phyloP scores from a whole-genome alignment of 164 flowering plant species.

The Piper longum region DNA sequence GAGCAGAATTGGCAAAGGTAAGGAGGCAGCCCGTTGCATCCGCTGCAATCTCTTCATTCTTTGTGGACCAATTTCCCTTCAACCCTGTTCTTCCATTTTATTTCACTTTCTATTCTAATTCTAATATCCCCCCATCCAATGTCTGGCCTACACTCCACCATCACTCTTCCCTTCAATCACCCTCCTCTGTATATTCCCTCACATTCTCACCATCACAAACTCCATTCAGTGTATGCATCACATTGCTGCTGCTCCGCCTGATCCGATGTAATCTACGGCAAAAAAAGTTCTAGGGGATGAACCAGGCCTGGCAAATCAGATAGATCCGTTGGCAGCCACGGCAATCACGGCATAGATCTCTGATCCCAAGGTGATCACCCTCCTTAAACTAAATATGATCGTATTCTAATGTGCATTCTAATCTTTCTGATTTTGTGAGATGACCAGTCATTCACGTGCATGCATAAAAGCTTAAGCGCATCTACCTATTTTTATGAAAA shows the following conservation, averaged over 20 bases:
- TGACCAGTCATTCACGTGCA: background rate
- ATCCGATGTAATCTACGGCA: background rate
- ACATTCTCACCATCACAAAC: background rate
- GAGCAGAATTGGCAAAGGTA: background rate
- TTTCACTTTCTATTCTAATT: background rate
- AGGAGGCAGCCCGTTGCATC: background rate
- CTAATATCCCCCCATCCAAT: background rate
- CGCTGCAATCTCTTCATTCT: no score
- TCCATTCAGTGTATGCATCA: no score
- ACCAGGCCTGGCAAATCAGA: conserved; percentile 3
- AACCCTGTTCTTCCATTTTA: conserved; percentile 2
- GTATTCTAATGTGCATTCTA: no score
- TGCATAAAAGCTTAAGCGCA: no score
- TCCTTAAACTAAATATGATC: no score
- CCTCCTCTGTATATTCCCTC: background rate
- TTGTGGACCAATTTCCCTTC: background rate
- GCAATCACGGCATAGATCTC: background rate
- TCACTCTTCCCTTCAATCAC: no score
- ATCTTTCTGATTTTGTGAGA: background rate
- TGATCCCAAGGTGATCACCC: no score
- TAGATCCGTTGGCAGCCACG: background rate
- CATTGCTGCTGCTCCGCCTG: no score
- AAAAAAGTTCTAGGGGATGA: background rate
- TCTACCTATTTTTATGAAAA: no score
- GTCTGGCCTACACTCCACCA: background rate